Base-by-base conservation (phyloP, 495 filamentous ascomycete species). In the Podospora bellae-mahoneyi region DNA sequence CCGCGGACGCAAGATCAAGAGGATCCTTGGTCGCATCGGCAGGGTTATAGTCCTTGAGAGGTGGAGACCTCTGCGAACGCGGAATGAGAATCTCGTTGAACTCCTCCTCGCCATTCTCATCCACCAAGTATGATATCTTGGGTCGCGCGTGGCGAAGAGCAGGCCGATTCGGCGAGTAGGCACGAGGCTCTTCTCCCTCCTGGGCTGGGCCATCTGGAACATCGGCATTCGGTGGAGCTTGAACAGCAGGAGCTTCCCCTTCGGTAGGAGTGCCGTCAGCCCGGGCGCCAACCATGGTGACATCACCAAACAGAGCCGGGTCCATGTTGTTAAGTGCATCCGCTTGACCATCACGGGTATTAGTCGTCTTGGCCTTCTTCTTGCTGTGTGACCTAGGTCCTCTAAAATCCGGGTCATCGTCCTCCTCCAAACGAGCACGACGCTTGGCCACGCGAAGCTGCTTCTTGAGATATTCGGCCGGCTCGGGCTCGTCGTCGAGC, bases 351-450 rank as follows among this genome's bases (percentile, higher is more conserved):
- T 75, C 72, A 4, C 32, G 66, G 27, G 69, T 5, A 19, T 62
- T n/a, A 9, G 69, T 67, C 0, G 68, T 57, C 62, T 68, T 80
- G 3, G 76, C 73, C 65, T 75, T 79, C 69, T 82, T 84, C 19
- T 73, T 70, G 18, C 74, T 66, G n/a, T 80, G 77, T 48, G 69
- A 76, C 10, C 62, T 75, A 1, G 81, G 75, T 5, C 67, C 74
- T 23, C 72, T 70, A 61, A 83, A 84, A 57, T 84, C 82, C 3
- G 82, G 82, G 61, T 84, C 82, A n/a, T 81, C 64, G 39, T 83
- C 75, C 5, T 76, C 78, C 60, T 83, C 81, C 18, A 78, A 78
- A 48, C 79, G 70, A 13, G 81, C 81, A 60, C 76, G 77, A n/a
- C 79, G 78, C 70, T 84, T 84, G 4, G 81, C 78, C 16, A 77